phyloP scores from a whole-genome alignment of 2,329 filamentous ascomycete genomes.

The Paracoccidioides brasiliensis region DNA sequence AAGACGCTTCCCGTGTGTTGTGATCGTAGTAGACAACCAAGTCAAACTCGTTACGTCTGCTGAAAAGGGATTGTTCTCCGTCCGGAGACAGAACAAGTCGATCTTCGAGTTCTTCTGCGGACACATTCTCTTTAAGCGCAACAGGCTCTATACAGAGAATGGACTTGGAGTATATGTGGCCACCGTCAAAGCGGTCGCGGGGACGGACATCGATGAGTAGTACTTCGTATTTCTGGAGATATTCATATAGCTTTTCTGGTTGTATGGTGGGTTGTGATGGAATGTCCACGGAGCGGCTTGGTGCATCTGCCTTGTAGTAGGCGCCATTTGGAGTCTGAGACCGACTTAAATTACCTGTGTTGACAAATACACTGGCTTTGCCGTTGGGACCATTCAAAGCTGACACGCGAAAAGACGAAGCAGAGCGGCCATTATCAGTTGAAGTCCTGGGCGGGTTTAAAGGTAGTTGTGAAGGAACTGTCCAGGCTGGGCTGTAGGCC shows the following conservation, averaged over 20 bases:
- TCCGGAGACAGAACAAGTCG: conserved; percentile 36
- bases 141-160: conserved; percentile 88
- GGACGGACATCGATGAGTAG: conserved; percentile 76
- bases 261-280: conserved; percentile 50
- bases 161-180: conserved; percentile 72
- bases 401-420: conserved; percentile 6
- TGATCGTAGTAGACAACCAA: conserved; percentile 87
- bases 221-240: conserved; percentile 52
- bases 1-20: conserved; percentile 45
- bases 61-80: conserved; percentile 59
- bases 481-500: conserved; percentile 36
- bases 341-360: conserved; percentile 32
- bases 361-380: conserved; percentile 22
- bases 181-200: conserved; percentile 69
- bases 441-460: conserved; percentile 29
- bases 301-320: conserved; percentile 23
- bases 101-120: conserved; percentile 47
- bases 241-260: conserved; percentile 56
- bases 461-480: conserved; percentile 26
- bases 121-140: conserved; percentile 53
- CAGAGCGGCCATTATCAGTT: conserved; percentile 28
- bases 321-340: conserved; percentile 33
- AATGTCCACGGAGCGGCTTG: conserved; percentile 36
- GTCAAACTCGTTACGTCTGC: conserved; percentile 61
- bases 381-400: conserved; percentile 15